Base-by-base conservation (phyloP, 257 asterid genomes). In the Orobanche coerulescens region DNA sequence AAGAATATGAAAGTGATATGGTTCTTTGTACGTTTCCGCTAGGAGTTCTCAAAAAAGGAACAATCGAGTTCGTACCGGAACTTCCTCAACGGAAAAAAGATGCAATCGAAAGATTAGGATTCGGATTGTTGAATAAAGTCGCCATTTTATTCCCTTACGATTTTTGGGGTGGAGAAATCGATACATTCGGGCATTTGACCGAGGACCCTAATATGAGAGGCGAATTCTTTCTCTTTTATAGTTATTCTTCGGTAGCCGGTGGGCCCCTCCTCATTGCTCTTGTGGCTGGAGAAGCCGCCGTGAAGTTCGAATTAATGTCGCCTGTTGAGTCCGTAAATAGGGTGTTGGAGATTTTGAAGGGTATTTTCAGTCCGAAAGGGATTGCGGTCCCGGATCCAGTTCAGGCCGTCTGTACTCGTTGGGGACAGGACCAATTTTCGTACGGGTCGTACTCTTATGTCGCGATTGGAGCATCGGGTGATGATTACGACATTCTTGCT, bases 131-230 rank as follows among this genome's bases (percentile, higher is more conserved):
- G 56, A 92, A 92, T 58, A 92, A 92, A 78, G 98, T 92, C 34
- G 97, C 95, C 23, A 84, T 92, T 62, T 78, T 92, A 80, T 92
- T 92, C 75, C 97, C 98, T 0, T 88, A 84, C 48, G 98, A 92
- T 82, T 92, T 92, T 59, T 92, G 98, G 98, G 98, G 98, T 58
- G 98, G 95, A 55, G 98, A 92, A 71, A 86, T 92, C 40, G 97
- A 92, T 68, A 92, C 98, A 2, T 92, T 92, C 75, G 98, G 98
- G 48, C 98, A 92, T 78, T 72, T 92, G 71, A 89, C 85, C 4
- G 97, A 88, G 51, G 89, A 88, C 49, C 83, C 97, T 18, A 75
- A 72, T 50, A 88, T 84, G 82, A 89, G 98, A 68, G 97, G 98
- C 0, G 98, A 92, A 61, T 92, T 88, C 76, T 92, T 92, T 60